Evolutionary conservation across 345 rosid species (phyloP), one percentile per base, ranked within the genome.

Genomic region (Heritiera fomes): DNA sequence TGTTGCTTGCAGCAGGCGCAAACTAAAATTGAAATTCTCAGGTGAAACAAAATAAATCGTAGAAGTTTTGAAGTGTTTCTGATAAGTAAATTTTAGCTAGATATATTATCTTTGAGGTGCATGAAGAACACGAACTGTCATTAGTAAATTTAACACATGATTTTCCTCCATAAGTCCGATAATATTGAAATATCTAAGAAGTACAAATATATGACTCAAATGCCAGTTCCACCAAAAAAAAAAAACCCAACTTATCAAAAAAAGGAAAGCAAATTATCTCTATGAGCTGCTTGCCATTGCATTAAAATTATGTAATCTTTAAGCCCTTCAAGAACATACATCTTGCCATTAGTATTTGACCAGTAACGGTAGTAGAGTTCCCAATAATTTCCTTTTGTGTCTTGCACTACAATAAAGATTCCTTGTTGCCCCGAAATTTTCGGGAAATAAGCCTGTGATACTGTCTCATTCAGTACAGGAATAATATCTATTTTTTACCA

Each of bases 311-410:
- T 67, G 87, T 83, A 88, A 38, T 84, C 82, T 78, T 76, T 86
- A 34, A 86, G 82, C 47, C 91, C 91, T 75, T 88, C 89, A 45
- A 86, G 82, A 32, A 88, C 84, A 66, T 86, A 88, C 87, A 88
- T 88, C 70, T 81, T 83, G 78, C 91, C 87, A 56, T 84, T 86
- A 74, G 58, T 76, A 81, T 86, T 88, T 45, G 84, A 82, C 87
- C 89, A 88, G 75, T 73, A 83, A 30, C 83, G 86, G 75, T 81
- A 88, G 78, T 77, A 82, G 66, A 88, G 81, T 72, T 83, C 71
- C 91, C 89, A 88, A 55, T 84, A 80, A 52, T 80, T 80, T 76
- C 91, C 89, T 15, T 65, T 80, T 53, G 79, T 76, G 75, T 86
- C 91, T 79, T 83, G 82, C 71, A 88, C 71, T 69, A 45, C 73